phyloP scores from a whole-genome alignment of 1,139 yeast species.

The Eremothecium sinecaudum region DNA sequence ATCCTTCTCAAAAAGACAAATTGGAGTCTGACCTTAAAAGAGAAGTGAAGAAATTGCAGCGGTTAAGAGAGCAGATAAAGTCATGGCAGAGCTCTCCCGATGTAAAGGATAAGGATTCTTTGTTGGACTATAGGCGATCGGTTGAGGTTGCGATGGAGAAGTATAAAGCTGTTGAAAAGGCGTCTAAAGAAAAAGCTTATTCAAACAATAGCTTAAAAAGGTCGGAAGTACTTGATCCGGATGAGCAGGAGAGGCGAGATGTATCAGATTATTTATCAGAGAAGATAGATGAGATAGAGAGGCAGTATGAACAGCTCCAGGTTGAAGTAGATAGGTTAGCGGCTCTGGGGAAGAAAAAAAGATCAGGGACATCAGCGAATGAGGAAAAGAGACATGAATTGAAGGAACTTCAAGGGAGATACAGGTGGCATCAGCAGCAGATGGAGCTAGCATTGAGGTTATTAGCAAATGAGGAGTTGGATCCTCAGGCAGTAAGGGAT shows the following conservation, averaged over 20 bases:
- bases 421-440: constrained; percentile 53
- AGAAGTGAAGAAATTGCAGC: constrained; percentile 64
- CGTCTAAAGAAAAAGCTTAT: constrained; percentile 65
- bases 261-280: constrained; percentile 51
- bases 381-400: constrained; percentile 49
- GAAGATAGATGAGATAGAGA: constrained; percentile 52
- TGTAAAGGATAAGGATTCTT: constrained; percentile 56
- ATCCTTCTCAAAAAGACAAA: constrained; percentile 63
- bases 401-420: constrained; percentile 35
- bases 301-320: constrained; percentile 54
- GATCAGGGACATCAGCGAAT: constrained; percentile 38
- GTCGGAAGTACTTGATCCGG: constrained; percentile 49
- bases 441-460: constrained; percentile 55
- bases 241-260: constrained; percentile 49
- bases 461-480: constrained; percentile 55
- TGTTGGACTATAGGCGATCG: constrained; percentile 52
- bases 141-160: constrained; percentile 79
- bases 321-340: constrained; percentile 45
- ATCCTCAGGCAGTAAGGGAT: constrained; percentile 49
- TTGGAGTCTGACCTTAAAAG: constrained; percentile 61
- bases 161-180: constrained; percentile 68
- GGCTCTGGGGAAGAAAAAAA: constrained; percentile 38
- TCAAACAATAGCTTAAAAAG: constrained; percentile 50
- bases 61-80: constrained; percentile 68
- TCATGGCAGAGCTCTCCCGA: constrained; percentile 68